phyloP scores from a whole-genome alignment of 768 basidiomycete genomes.

The Rubroboletus satanas region DNA sequence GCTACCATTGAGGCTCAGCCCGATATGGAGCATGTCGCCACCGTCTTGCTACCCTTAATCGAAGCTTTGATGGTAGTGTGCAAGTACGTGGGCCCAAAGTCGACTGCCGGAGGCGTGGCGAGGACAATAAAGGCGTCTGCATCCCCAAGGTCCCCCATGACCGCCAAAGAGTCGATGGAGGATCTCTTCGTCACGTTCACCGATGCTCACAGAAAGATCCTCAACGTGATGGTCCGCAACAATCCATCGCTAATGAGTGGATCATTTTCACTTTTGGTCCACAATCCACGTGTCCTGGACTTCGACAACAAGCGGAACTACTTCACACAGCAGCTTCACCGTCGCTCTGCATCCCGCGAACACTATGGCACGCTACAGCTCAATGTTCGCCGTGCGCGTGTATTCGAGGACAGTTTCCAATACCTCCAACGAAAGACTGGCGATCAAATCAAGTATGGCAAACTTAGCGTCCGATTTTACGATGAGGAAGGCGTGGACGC shows the following conservation, averaged over 20 bases:
- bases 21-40: slow-evolving; percentile 83
- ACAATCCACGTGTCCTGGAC: slow-evolving; percentile 94
- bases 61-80: slow-evolving; percentile 98
- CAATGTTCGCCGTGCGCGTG: slow-evolving; percentile 84
- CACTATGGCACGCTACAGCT: slow-evolving; percentile 81
- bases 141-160: slow-evolving; percentile 66
- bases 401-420: slow-evolving; percentile 98
- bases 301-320: slow-evolving; percentile 99
- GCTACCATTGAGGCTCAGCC: slow-evolving; percentile 75
- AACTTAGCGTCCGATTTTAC: slow-evolving; percentile 93
- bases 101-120: slow-evolving; percentile 38
- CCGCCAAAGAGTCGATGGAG: slow-evolving; percentile 74
- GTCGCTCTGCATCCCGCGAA: slow-evolving; percentile 73
- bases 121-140: slow-evolving; percentile 59
- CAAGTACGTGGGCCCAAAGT: slow-evolving; percentile 82
- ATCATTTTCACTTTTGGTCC: slow-evolving; percentile 92
- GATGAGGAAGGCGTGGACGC: slow-evolving; percentile 98
- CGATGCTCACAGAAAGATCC: slow-evolving; percentile 85
- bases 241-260: slow-evolving; percentile 98
- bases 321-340: slow-evolving; percentile 88
- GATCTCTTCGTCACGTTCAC: slow-evolving; percentile 93
- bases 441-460: slow-evolving; percentile 97
- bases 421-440: slow-evolving; percentile 85
- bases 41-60: slow-evolving; percentile 89
- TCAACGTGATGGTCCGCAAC: slow-evolving; percentile 97